Conservation (phyloP, 1,139 yeast species). For the Suhomyces guaymorum region DNA sequence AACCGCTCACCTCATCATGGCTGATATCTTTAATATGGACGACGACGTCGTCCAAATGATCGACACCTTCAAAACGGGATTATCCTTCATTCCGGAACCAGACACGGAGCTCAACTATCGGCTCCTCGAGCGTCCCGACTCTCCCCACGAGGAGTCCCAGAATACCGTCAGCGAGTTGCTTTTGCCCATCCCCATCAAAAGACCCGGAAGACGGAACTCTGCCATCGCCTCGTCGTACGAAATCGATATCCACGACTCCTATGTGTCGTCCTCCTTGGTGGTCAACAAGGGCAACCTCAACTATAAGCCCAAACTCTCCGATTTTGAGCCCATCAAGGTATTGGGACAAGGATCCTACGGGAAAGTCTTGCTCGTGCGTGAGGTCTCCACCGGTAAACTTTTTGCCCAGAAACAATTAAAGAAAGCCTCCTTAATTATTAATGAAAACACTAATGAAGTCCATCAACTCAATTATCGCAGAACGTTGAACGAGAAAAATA, state of each 20-base stretch:
- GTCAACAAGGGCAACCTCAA: slow-evolving; percentile 10
- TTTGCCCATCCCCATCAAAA: slow-evolving; percentile 19
- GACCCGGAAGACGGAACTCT: slow-evolving; percentile 16
- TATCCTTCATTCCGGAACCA: slow-evolving; percentile 1
- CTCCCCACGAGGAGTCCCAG: slow-evolving; percentile 14
- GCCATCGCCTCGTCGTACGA: slow-evolving; percentile 26
- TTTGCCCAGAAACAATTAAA: slow-evolving; percentile 46
- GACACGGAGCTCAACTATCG: slow-evolving; percentile 19
- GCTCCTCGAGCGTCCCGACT: slow-evolving; percentile 13
- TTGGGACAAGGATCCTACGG: slow-evolving; percentile 48
- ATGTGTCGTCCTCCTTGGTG: slow-evolving; percentile 20
- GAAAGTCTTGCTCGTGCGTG: slow-evolving; percentile 42
- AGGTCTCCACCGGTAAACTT: slow-evolving; percentile 31
- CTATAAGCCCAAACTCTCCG: slow-evolving; percentile 24
- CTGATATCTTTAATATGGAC: slow-evolving; percentile 23
- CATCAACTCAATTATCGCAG: slow-evolving; percentile 38
- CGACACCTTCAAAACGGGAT: slow-evolving; percentile 1
- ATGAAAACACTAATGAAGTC: slow-evolving; percentile 38
- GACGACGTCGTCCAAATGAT: slow-evolving; percentile 15
- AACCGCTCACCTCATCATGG: slow-evolving; percentile 11
- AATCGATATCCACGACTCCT: slow-evolving; percentile 25
- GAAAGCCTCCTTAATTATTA: slow-evolving; percentile 41
- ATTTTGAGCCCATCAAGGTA: slow-evolving; percentile 40
- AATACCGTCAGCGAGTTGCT: slow-evolving; percentile 20
- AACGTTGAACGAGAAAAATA: slow-evolving; percentile 46